Evolutionary conservation across 345 rosid genomes (phyloP).

Genomic region (Camelina sativa): DNA sequence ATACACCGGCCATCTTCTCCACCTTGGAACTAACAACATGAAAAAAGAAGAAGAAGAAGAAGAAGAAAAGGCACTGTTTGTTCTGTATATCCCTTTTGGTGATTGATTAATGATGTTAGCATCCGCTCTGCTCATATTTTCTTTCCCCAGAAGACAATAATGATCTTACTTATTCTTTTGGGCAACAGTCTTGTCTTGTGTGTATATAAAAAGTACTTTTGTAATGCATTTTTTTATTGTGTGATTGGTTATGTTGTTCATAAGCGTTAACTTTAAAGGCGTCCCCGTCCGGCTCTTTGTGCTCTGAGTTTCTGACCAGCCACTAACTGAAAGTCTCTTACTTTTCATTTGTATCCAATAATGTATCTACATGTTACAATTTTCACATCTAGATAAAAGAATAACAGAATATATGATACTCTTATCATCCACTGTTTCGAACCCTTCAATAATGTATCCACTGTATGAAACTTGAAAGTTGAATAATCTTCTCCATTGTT

Average conservation of each 20-base stretch:
- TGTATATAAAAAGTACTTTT: conserved; percentile 41
- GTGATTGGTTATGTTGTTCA: conserved; percentile 33
- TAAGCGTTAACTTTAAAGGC: conserved; percentile 11
- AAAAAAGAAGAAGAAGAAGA: conserved; percentile 6
- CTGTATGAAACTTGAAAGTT: too few species aligned
- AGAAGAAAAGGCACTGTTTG: conserved; percentile 16
- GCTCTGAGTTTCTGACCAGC: conserved; percentile 19
- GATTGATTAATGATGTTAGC: conserved; percentile 32
- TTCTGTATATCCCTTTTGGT: conserved; percentile 33
- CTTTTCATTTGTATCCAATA: not conserved
- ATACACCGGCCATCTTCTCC: conserved; percentile 88
- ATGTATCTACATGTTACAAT: not conserved
- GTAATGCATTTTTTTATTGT: conserved; percentile 18
- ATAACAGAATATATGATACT: not conserved
- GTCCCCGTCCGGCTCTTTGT: not conserved
- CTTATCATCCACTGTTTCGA: not conserved
- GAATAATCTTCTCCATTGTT: too few species aligned
- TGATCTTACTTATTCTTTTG: conserved; percentile 38
- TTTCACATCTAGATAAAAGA: not conserved
- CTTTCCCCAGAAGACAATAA: conserved; percentile 23
- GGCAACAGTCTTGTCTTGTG: conserved; percentile 34
- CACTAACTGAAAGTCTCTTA: conserved; percentile 8
- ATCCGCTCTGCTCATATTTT: conserved; percentile 25
- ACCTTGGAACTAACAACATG: conserved; percentile 70
- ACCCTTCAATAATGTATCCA: too few species aligned